Percentiles rank a stretch among this genome's conserved stretches.
Evolutionary conservation across 2,329 filamentous ascomycete species (phyloP).

Genomic region (Lecanicillium sp.): DNA sequence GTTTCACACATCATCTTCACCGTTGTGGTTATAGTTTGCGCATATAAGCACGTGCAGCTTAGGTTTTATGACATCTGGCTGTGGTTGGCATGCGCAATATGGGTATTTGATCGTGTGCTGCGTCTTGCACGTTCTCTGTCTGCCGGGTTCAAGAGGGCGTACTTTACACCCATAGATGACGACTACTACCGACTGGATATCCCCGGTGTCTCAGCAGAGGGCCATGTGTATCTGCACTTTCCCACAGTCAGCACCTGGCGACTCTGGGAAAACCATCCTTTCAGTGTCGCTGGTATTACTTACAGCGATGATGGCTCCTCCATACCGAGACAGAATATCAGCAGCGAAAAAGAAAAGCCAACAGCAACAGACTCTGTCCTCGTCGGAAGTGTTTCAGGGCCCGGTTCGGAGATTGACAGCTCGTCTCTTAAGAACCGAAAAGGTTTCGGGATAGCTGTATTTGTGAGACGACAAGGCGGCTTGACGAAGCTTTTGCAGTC

Average conservation of each 20-base stretch:
- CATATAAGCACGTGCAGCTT: constrained; percentile 36
- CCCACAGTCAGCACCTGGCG: constrained; percentile 25
- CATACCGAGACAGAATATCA: background rate
- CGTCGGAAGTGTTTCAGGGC: background rate
- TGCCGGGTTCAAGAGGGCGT: constrained; percentile 23
- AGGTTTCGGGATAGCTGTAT: constrained; percentile 23
- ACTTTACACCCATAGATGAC: constrained; percentile 23
- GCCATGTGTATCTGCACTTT: constrained; percentile 27
- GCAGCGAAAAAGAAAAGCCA: constrained; percentile 15
- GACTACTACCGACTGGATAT: constrained; percentile 27
- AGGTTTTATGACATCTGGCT: constrained; percentile 34
- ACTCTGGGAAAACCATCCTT: constrained; percentile 29
- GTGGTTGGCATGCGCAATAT: constrained; percentile 23
- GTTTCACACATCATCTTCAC: constrained; percentile 36
- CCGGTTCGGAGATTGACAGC: background rate
- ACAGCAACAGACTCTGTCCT: background rate
- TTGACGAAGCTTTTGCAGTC: constrained; percentile 20
- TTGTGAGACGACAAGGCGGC: constrained; percentile 21
- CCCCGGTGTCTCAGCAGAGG: constrained; percentile 20
- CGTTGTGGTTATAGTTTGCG: constrained; percentile 34
- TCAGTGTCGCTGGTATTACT: constrained; percentile 22
- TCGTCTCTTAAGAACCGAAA: background rate
- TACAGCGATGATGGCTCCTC: constrained; percentile 13
- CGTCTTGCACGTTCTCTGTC: constrained; percentile 16
- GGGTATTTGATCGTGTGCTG: constrained; percentile 24